phyloP scores from a whole-genome alignment of 1,284 basidiomycete species.

The Chondrostereum purpureum region DNA sequence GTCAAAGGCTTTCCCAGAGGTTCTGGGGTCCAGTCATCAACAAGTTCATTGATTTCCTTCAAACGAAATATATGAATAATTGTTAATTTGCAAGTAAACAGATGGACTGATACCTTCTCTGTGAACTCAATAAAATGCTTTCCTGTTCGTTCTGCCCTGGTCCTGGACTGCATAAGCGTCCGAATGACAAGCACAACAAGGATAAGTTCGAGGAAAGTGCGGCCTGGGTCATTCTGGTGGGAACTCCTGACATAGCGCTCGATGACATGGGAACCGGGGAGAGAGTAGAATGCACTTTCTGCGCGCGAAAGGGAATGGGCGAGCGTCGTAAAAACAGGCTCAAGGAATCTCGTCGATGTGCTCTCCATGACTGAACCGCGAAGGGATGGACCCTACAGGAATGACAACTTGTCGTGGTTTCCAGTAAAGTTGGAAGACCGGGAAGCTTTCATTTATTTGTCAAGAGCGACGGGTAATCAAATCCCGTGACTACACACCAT shows the following conservation, averaged over 20 bases:
- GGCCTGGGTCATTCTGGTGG: conserved; percentile 86
- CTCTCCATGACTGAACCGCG: conserved; percentile 10
- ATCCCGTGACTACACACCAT: too few species aligned
- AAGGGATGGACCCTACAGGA: background rate
- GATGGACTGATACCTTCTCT: conserved; percentile 62
- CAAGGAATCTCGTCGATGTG: conserved; percentile 31
- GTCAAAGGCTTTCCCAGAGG: conserved; percentile 67
- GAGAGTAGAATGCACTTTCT: conserved; percentile 59
- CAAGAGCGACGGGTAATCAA: too few species aligned
- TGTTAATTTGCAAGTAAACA: background rate
- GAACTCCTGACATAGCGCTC: conserved; percentile 89
- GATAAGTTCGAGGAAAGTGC: conserved; percentile 87
- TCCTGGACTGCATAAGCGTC: conserved; percentile 85
- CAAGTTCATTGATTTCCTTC: conserved; percentile 94
- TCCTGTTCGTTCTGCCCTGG: conserved; percentile 78
- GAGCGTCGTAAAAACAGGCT: conserved; percentile 57
- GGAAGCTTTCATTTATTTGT: too few species aligned
- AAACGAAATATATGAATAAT: conserved; percentile 1
- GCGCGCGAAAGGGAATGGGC: conserved; percentile 45
- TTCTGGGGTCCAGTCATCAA: conserved; percentile 93
- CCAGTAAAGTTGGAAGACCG: too few species aligned
- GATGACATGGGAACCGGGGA: conserved; percentile 88
- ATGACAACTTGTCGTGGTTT: too few species aligned
- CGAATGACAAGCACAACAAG: conserved; percentile 86
- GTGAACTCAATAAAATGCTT: conserved; percentile 89